Conservation (phyloP, 225 moss, liverwort and hornwort species). For the Rhytidiadelphus loreus region DNA sequence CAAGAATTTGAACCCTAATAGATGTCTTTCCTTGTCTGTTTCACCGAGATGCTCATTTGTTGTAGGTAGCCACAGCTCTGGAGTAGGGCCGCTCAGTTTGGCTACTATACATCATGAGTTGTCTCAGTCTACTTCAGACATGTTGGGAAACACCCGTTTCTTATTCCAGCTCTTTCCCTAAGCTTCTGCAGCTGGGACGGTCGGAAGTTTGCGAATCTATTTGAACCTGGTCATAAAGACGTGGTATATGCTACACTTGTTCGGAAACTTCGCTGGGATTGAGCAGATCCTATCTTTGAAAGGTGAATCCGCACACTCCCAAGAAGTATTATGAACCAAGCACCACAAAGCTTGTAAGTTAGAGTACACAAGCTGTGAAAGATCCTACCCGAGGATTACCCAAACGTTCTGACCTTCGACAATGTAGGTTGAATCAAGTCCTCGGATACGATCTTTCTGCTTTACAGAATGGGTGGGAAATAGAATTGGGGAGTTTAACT, state of each 20-base stretch:
- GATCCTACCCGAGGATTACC: conserved; percentile 22
- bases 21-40: not conserved
- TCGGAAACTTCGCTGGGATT: not conserved
- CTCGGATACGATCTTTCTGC: conserved; percentile 22
- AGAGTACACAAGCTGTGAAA: conserved; percentile 9
- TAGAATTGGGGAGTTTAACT: not conserved
- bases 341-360: not conserved
- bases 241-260: conserved; percentile 7
- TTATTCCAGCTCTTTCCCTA: conserved; percentile 42
- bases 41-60: not conserved
- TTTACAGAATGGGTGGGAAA: not conserved
- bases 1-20: not conserved
- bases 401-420: not conserved
- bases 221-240: not conserved
- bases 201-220: conserved; percentile 11
- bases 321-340: not conserved
- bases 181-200: conserved; percentile 26
- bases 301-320: not conserved
- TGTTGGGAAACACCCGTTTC: not conserved
- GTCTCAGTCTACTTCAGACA: not conserved
- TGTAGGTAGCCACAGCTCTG: not conserved
- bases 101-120: not conserved
- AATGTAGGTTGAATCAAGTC: not conserved
- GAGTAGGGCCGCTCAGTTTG: not conserved
- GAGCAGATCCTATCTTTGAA: not conserved